Base-by-base conservation (phyloP, 1,284 basidiomycete genomes). In the Phenoliferia sp. region DNA sequence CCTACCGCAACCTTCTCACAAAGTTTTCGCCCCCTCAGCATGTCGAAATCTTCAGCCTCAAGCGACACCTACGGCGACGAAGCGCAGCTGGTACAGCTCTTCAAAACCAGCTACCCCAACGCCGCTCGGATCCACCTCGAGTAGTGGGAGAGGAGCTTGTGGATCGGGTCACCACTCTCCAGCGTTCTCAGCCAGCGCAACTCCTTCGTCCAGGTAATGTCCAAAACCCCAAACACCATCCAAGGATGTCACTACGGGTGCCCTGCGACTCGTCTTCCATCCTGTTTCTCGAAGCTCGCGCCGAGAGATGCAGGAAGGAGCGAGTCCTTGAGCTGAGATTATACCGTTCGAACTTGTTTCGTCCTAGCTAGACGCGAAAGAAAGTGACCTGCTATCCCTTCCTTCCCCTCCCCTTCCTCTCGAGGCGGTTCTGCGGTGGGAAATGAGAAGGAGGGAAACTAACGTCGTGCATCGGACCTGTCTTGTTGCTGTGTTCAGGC, bases 291-390 rank as follows among this genome's bases (percentile, higher is more conserved):
- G 3, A 58, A 39, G 12, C 31, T n/a, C 7, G 6, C 10, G 28
- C 35, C 26, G 29, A 60, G 62, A 62, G 64, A n/a, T 22, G 28
- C 31, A 55, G 34, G 65, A 58, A 56, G 12, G n/a, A n/a, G n/a
- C n/a, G n/a, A n/a, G n/a, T n/a, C n/a, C n/a, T n/a, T n/a, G n/a
- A 88, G 81, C 91, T 92, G 90, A 92, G 90, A 92, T 88, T 71
- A 91, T 86, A 92, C 90, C 90, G 90, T 87, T 85, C 81, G 89
- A 90, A 92, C 90, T 88, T 92, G 90, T 90, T 85, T 88, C 29
- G 88, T 68, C 86, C 89, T 85, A 72, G 91, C 84, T 90, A 89
- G 89, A 90, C 90, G 90, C 90, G 89, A 79, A 90, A 89, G 89
- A 90, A n/a, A 90, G 32, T 58, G 56, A n/a, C n/a, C 56, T 58